phyloP scores from a whole-genome alignment of 306 rosid species.

The Quercus mongolica region DNA sequence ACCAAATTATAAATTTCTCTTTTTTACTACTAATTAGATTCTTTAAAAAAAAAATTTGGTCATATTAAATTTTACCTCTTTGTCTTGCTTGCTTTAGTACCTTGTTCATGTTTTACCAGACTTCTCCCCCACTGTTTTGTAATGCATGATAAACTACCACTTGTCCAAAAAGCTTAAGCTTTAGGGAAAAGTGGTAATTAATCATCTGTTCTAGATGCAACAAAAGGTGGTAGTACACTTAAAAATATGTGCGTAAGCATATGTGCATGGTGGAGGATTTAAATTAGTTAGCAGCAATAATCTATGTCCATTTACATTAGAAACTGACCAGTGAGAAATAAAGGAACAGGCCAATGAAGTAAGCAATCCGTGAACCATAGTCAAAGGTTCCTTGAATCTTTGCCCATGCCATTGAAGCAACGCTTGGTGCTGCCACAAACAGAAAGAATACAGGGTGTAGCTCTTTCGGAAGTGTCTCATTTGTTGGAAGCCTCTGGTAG shows the following conservation, averaged over 20 bases:
- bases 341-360: slow-evolving; percentile 83
- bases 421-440: slow-evolving; percentile 95
- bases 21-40: no score
- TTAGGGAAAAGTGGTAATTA: no score
- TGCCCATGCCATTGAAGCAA: slow-evolving; percentile 94
- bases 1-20: no score
- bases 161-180: no score
- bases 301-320: not conserved
- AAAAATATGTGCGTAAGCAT: not conserved
- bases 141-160: no score
- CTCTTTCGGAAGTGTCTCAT: slow-evolving; percentile 87
- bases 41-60: no score
- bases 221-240: not conserved
- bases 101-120: no score
- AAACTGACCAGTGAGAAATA: slow-evolving; percentile 75
- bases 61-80: no score
- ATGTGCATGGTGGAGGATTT: not conserved
- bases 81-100: no score
- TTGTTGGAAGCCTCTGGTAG: slow-evolving; percentile 86
- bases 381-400: slow-evolving; percentile 80
- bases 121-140: no score
- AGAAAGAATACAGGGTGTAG: slow-evolving; percentile 89
- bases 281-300: not conserved
- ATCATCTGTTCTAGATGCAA: not conserved
- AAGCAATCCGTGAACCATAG: slow-evolving; percentile 60